Conservation (phyloP, 805 yeast species). For the Brettanomyces naardenensis region DNA sequence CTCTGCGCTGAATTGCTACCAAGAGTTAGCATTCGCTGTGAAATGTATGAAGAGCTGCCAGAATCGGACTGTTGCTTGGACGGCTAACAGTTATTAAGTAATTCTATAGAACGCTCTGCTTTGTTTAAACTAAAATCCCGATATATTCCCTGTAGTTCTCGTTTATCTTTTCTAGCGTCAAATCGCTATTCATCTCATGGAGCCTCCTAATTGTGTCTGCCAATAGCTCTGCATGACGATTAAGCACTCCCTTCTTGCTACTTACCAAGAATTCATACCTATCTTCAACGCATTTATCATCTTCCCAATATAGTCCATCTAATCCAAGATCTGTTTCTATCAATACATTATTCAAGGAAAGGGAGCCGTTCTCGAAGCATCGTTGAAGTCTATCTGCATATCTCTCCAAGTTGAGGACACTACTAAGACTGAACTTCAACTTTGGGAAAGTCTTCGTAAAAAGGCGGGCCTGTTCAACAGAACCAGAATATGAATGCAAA, state of each 20-base stretch:
- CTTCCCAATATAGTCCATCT: slow-evolving; percentile 14
- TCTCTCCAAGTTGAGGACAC: slow-evolving; percentile 17
- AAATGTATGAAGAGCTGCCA: slow-evolving; percentile 22
- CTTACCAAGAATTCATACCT: slow-evolving; percentile 1
- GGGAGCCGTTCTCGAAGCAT: slow-evolving; percentile 18
- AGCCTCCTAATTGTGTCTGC: slow-evolving; percentile 7
- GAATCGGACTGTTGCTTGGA: slow-evolving; percentile 6
- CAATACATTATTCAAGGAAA: slow-evolving; percentile 27
- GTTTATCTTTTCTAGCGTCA: slow-evolving; percentile 7
- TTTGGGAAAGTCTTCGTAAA: slow-evolving; percentile 37
- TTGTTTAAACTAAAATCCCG: too few species aligned
- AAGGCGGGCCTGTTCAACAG: slow-evolving; percentile 53
- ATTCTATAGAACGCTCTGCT: too few species aligned
- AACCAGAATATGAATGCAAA: slow-evolving; percentile 84
- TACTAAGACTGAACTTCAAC: slow-evolving; percentile 26
- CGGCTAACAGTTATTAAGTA: too few species aligned
- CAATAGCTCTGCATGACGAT: slow-evolving; percentile 9
- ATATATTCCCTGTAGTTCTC: slow-evolving; percentile 8
- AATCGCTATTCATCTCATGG: neutral
- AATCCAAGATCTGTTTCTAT: slow-evolving; percentile 46
- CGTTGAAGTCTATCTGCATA: slow-evolving; percentile 11
- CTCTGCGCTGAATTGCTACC: too few species aligned
- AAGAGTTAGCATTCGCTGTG: slow-evolving; percentile 20
- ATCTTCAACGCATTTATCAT: neutral
- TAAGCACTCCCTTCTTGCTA: neutral